Base-by-base conservation (phyloP, 2,329 filamentous ascomycete species). In the Zalaria sp. region DNA sequence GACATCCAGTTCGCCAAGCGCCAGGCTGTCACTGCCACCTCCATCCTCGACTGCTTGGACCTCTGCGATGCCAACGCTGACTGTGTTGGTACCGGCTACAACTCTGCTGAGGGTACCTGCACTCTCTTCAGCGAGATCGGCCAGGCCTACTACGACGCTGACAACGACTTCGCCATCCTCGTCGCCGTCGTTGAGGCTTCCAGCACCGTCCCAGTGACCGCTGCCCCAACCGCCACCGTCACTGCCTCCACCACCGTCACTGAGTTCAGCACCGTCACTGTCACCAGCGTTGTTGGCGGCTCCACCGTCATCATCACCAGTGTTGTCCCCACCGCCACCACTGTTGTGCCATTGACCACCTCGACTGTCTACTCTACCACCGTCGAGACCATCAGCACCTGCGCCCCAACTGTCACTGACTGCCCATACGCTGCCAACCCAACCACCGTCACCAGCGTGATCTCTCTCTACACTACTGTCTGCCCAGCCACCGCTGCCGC, bases 31-130 rank as follows among this genome's bases (percentile, higher is more conserved):
- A n/a, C n/a, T n/a, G 39, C 38, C 25, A 36, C 34, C 8, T 47
- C 57, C 34, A 25, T 26, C 35, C 43, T 44, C 31, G 38, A 37
- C 7, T 44, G 43, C 43, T 27, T 44, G 35, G 36, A 37, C 35
- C 31, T 38, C 7, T 44, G 43, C 18, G 35, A 38, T 25, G 35
- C 39, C 5, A 41, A 27, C 36, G 34, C 63, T 27, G 64, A 63
- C 11, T 61, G 63, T 1, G 61, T 60, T n/a, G 66, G 66, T 43
- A 63, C 60, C 2, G 64, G 59, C 4, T 67, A 68, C 39, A 62
- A 67, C 48, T 49, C 65, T 1, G 46, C 61, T 27, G 52, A 53
- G 4, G 49, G 48, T 29, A 62, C 39, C 25, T 44, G 43, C 43
- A 44, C 43, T 25, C 39, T 41, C 35, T 44, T 10, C 43, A 34